Evolutionary conservation across 441 rosid genomes (phyloP).

Genomic region (Gossypium davidsonii): DNA sequence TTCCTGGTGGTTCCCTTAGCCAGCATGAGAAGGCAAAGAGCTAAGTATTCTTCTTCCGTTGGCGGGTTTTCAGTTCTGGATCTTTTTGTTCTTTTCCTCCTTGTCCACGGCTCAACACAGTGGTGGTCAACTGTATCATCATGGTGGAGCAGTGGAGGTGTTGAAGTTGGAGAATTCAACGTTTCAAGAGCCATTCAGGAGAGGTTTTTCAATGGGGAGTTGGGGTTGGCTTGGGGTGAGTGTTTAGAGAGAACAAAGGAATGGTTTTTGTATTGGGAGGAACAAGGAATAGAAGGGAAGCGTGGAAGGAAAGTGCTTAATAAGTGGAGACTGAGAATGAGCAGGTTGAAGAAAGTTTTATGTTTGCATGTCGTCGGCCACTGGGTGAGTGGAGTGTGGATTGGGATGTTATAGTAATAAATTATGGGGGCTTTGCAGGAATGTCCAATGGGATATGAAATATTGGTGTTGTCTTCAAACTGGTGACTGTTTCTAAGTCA

Average conservation of each 20-base stretch:
- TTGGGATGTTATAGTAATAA: not conserved
- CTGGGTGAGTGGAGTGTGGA: not conserved
- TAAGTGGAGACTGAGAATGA: not conserved
- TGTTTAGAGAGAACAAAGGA: not conserved
- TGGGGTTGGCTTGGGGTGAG: not conserved
- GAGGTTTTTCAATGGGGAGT: conserved; percentile 3
- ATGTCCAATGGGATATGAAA: not conserved
- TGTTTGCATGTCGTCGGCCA: not conserved
- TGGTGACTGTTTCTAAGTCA: conserved; percentile 1
- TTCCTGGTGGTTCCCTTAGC: conserved; percentile 30
- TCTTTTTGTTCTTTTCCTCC: conserved; percentile 37
- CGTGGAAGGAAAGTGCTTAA: conserved; percentile 28
- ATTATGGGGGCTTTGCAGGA: not conserved
- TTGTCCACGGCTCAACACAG: conserved; percentile 26
- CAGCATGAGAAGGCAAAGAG: conserved; percentile 49
- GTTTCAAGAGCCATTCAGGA: conserved; percentile 43
- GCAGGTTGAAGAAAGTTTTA: not conserved
- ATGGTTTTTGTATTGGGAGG: not conserved
- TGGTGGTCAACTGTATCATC: conserved; percentile 24
- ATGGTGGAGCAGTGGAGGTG: conserved; percentile 22
- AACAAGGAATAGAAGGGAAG: not conserved
- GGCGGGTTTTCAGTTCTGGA: conserved; percentile 30
- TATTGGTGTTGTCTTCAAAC: not conserved
- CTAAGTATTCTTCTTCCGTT: conserved; percentile 42
- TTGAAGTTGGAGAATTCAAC: conserved; percentile 40